Percentiles rank a stretch among this genome's conserved stretches.
Conservation (phyloP, 192 early-diverging fungal species). For the Gamsiella multidivaricata region DNA sequence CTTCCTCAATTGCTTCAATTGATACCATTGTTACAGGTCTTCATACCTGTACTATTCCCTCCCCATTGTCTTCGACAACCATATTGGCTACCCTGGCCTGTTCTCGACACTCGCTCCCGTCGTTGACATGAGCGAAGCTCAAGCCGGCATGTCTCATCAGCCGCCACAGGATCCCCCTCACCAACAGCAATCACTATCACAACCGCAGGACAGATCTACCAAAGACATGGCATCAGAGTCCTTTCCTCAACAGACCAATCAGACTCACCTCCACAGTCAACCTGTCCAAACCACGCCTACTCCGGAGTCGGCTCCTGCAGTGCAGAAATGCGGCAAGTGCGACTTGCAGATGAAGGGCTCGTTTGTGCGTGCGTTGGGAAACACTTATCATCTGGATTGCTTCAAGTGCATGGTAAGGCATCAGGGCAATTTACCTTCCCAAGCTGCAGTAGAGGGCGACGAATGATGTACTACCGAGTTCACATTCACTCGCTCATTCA, state of each 20-base stretch:
- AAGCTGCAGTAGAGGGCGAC: too few relatives aligned
- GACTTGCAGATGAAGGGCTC: conserved; percentile 80
- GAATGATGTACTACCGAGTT: too few relatives aligned
- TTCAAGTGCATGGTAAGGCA: conserved; percentile 91
- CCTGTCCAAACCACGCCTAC: conserved; percentile 38
- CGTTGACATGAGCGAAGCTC: conserved; percentile 35
- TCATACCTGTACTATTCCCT: neutral
- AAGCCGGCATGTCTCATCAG: conserved; percentile 13
- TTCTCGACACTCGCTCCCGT: neutral
- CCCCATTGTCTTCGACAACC: neutral
- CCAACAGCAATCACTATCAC: too few relatives aligned
- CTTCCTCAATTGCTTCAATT: neutral
- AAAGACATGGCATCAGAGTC: conserved; percentile 28
- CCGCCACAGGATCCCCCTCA: conserved; percentile 18
- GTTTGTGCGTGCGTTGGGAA: conserved; percentile 88
- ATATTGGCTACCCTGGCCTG: neutral
- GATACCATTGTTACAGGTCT: too few relatives aligned
- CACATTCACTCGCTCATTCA: too few relatives aligned
- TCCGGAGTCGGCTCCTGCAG: conserved; percentile 44
- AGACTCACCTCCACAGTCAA: conserved; percentile 38
- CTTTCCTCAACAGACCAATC: conserved; percentile 39
- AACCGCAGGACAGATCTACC: conserved; percentile 24
- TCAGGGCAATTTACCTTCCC: neutral
- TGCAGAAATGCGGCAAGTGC: conserved; percentile 74
- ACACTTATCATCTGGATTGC: conserved; percentile 93